phyloP scores from a whole-genome alignment of 495 filamentous ascomycete genomes.

The Hyphodiscus hymeniophilus region DNA sequence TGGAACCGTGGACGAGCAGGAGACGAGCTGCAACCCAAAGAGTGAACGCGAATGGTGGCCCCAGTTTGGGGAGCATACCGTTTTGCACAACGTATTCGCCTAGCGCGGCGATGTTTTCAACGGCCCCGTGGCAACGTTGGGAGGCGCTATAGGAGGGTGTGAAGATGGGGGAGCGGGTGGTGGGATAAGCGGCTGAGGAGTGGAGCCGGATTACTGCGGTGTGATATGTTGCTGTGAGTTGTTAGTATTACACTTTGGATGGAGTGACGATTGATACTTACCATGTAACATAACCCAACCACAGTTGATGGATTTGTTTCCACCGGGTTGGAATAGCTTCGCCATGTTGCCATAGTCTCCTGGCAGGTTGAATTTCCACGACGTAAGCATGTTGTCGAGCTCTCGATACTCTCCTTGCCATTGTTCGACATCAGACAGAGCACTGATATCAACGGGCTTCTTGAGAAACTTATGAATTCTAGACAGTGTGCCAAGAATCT shows the following conservation, averaged over 20 bases:
- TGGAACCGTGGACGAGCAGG: conserved; percentile 78
- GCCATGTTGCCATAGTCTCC: conserved; percentile 74
- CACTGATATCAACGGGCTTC: conserved; percentile 78
- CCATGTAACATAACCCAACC: conserved; percentile 89
- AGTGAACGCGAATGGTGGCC: conserved; percentile 82
- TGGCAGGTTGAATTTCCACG: conserved; percentile 78
- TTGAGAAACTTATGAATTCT: conserved; percentile 81
- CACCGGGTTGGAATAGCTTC: conserved; percentile 55
- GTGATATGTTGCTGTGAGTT: conserved; percentile 27
- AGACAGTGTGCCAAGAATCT: conserved; percentile 77
- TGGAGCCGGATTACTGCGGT: conserved; percentile 82
- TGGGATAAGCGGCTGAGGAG: conserved; percentile 88
- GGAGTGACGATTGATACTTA: conserved; percentile 39
- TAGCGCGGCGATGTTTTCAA: conserved; percentile 73
- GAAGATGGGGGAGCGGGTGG: conserved; percentile 76
- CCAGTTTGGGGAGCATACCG: conserved; percentile 67
- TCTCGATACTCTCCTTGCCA: conserved; percentile 84
- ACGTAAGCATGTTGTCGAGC: conserved; percentile 65
- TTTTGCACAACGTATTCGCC: conserved; percentile 66
- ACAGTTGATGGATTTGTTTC: conserved; percentile 61
- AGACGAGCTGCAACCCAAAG: conserved; percentile 88
- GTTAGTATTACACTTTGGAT: conserved; percentile 34
- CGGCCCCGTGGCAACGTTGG: conserved; percentile 71
- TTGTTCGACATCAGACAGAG: conserved; percentile 72
- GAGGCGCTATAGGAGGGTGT: conserved; percentile 75